Conservation (phyloP, 345 rosid genomes). For the Gossypium raimondii region DNA sequence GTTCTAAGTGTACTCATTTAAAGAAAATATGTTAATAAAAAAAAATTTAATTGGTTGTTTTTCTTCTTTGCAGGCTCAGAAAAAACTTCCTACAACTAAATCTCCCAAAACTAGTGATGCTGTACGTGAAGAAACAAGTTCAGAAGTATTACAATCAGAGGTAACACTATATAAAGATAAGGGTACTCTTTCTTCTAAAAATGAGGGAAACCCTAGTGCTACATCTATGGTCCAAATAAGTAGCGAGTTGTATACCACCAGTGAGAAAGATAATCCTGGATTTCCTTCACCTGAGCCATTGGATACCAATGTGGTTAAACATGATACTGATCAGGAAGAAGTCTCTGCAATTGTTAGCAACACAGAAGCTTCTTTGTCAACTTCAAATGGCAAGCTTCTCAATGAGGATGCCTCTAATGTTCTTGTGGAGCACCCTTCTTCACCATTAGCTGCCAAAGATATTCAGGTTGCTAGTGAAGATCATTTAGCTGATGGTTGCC, state of each 20-base stretch:
- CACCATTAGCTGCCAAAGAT: conserved; percentile 44
- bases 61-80: conserved; percentile 46
- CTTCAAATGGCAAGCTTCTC: conserved; percentile 36
- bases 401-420: conserved; percentile 45
- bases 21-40: not conserved
- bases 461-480: conserved; percentile 41
- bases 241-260: conserved; percentile 26
- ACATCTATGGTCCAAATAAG: conserved; percentile 21
- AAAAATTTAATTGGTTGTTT: conserved; percentile 7
- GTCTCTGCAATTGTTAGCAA: conserved; percentile 31
- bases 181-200: conserved; percentile 30
- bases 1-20: conserved; percentile 15
- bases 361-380: conserved; percentile 26
- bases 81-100: conserved; percentile 36
- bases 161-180: conserved; percentile 32
- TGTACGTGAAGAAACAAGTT: conserved; percentile 30
- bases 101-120: conserved; percentile 33
- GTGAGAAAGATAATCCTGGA: conserved; percentile 33
- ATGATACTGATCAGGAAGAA: conserved; percentile 36
- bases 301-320: conserved; percentile 28
- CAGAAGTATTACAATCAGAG: conserved; percentile 34
- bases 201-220: conserved; percentile 36
- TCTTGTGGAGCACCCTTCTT: conserved; percentile 29
- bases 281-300: conserved; percentile 29
- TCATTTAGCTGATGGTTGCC: conserved; percentile 29